phyloP scores from a whole-genome alignment of 2,329 filamentous ascomycete species.

The Teratosphaeria viscida region DNA sequence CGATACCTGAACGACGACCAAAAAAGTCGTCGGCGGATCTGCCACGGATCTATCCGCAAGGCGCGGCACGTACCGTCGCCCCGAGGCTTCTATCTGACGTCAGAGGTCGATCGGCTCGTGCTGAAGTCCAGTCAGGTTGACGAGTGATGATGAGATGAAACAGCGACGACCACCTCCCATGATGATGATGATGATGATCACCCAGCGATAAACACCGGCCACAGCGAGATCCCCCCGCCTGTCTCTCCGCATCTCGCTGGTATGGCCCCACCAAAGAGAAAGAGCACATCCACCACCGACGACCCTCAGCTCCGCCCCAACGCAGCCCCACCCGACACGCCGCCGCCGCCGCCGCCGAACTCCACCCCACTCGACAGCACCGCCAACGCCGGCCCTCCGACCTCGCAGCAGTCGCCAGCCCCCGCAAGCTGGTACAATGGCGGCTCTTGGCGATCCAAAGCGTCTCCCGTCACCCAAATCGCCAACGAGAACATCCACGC shows the following conservation, averaged over 20 bases:
- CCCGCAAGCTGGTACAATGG: conserved; percentile 34
- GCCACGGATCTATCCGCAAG: not conserved
- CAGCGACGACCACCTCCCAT: not conserved
- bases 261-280: conserved; percentile 10
- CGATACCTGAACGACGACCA: not conserved
- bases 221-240: not conserved
- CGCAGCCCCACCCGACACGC: not conserved
- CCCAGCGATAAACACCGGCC: not conserved
- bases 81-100: not conserved
- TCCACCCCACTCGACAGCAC: not conserved
- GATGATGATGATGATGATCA: not conserved
- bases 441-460: conserved; percentile 37
- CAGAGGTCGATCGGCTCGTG: not conserved
- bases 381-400: not conserved
- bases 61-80: not conserved
- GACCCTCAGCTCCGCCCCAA: conserved; percentile 3
- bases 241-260: not conserved
- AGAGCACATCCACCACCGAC: conserved; percentile 11
- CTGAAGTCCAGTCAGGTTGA: not conserved
- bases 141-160: not conserved
- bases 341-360: not conserved
- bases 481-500: conserved; percentile 37
- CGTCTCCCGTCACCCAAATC: conserved; percentile 36
- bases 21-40: not conserved
- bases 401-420: not conserved